phyloP scores from a whole-genome alignment of 2,329 filamentous ascomycete species.

The Niveomyces coronatus region DNA sequence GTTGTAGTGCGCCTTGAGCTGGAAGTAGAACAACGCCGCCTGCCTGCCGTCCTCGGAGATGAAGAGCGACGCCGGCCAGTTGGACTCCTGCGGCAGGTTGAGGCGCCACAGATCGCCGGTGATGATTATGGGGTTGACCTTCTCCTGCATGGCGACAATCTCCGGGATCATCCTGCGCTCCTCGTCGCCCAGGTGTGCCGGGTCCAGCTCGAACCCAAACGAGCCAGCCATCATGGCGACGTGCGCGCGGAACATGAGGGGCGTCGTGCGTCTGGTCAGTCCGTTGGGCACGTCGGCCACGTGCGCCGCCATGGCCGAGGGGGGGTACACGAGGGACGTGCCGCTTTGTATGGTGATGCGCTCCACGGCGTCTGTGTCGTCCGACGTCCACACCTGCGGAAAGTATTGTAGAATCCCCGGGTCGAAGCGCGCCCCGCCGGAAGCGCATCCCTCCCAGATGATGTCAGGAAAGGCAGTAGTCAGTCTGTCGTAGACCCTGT shows the following conservation, averaged over 20 bases:
- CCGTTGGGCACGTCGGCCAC: slow-evolving; percentile 51
- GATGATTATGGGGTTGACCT: slow-evolving; percentile 49
- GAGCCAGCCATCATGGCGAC: slow-evolving; percentile 61
- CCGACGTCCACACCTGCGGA: slow-evolving; percentile 55
- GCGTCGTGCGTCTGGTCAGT: slow-evolving; percentile 42
- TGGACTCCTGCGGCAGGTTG: slow-evolving; percentile 44
- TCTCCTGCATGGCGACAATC: slow-evolving; percentile 43
- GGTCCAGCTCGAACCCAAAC: slow-evolving; percentile 55
- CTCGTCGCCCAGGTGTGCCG: slow-evolving; percentile 35
- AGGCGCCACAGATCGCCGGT: slow-evolving; percentile 50
- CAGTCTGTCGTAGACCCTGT: slow-evolving; percentile 49
- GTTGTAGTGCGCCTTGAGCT: slow-evolving; percentile 42
- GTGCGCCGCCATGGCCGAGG: slow-evolving; percentile 56
- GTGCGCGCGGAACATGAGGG: slow-evolving; percentile 50
- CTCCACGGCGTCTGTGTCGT: slow-evolving; percentile 53
- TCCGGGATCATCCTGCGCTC: slow-evolving; percentile 44
- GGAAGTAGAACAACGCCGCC: slow-evolving; percentile 50
- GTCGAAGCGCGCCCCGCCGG: slow-evolving; percentile 55
- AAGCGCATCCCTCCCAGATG: slow-evolving; percentile 57
- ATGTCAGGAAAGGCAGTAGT: slow-evolving; percentile 50
- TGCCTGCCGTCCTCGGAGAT: slow-evolving; percentile 38
- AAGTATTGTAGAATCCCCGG: slow-evolving; percentile 54
- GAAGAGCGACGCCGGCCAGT: slow-evolving; percentile 53
- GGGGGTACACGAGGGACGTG: slow-evolving; percentile 51
- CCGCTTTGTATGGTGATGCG: slow-evolving; percentile 54